These are phyloP conservation scores for Cicer pinnatifidum DNA, from an alignment of 306 rosid genomes.

Conservation along the genomic window DNA sequence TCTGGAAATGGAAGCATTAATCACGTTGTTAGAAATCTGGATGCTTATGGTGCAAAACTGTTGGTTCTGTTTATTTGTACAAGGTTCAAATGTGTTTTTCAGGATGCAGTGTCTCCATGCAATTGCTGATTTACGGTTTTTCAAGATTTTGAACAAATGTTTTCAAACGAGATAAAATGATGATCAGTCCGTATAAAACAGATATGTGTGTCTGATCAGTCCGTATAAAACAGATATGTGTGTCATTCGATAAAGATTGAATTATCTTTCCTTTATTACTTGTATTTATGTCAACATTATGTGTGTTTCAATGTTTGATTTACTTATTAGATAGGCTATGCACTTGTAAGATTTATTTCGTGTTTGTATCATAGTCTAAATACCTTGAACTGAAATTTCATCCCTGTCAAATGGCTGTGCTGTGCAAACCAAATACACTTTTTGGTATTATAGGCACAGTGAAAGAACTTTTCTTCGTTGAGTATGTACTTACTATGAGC, in stretches of 20 bases:
- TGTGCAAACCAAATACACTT: background rate
- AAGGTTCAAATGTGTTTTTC: background rate
- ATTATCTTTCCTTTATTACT: background rate
- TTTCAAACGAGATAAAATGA: background rate
- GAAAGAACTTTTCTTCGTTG: background rate
- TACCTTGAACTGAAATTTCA: constrained; percentile 18
- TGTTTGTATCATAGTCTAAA: background rate
- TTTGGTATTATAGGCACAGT: background rate
- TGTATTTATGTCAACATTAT: background rate
- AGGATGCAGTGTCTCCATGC: background rate
- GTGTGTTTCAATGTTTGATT: background rate
- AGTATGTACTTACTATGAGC: background rate
- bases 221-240: background rate
- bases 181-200: background rate
- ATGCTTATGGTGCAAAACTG: background rate
- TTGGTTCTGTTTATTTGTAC: background rate
- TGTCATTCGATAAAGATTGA: background rate
- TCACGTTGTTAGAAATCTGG: background rate
- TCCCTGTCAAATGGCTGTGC: background rate
- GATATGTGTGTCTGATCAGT: background rate
- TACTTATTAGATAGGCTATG: background rate
- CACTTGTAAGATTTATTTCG: background rate
- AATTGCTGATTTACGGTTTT: background rate
- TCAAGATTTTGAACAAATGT: background rate
- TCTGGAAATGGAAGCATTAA: background rate